These are phyloP conservation scores for Hibiscus syriacus DNA, from an alignment of 345 rosid genomes.

Conservation along the genomic window DNA sequence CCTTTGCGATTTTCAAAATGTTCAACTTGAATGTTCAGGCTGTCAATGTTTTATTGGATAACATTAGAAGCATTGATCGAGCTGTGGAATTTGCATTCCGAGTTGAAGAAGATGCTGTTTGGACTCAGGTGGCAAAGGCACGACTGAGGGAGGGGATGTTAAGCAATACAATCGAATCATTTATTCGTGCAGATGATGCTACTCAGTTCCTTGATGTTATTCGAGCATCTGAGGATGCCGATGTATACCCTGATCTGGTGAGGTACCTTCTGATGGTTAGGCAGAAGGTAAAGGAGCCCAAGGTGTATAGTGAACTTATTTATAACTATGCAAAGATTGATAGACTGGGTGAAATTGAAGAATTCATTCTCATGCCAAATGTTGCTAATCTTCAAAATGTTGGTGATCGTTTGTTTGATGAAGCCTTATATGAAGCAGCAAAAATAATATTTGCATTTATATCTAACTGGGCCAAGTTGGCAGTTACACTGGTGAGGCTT, in stretches of 20 bases:
- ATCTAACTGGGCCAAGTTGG: slow-evolving; percentile 99
- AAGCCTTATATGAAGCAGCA: slow-evolving; percentile 88
- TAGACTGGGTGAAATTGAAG: slow-evolving; percentile 83
- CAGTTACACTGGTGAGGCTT: slow-evolving; percentile 87
- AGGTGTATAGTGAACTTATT: slow-evolving; percentile 89
- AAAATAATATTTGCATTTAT: slow-evolving; percentile 87
- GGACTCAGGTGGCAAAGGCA: slow-evolving; percentile 96
- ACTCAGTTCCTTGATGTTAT: slow-evolving; percentile 72
- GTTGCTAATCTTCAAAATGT: slow-evolving; percentile 93
- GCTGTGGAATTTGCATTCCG: slow-evolving; percentile 98
- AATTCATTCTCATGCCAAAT: slow-evolving; percentile 94
- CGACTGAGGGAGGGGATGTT: slow-evolving; percentile 92
- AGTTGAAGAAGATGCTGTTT: slow-evolving; percentile 94
- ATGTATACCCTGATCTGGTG: slow-evolving; percentile 93
- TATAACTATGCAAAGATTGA: slow-evolving; percentile 96
- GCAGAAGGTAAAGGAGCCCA: slow-evolving; percentile 89
- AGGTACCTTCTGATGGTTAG: slow-evolving; percentile 96
- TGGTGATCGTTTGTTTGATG: slow-evolving; percentile 91
- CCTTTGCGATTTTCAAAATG: slow-evolving; percentile 78
- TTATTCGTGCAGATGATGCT: slow-evolving; percentile 89
- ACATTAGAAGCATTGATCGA: slow-evolving; percentile 62
- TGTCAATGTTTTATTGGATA: slow-evolving; percentile 63
- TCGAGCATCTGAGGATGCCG: slow-evolving; percentile 61
- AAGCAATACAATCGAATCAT: slow-evolving; percentile 93
- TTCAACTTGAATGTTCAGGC: slow-evolving; percentile 75